These are phyloP conservation scores for Coniochaeta sp. DNA, from an alignment of 2,329 filamentous ascomycete species.

Conservation along the genomic window DNA sequence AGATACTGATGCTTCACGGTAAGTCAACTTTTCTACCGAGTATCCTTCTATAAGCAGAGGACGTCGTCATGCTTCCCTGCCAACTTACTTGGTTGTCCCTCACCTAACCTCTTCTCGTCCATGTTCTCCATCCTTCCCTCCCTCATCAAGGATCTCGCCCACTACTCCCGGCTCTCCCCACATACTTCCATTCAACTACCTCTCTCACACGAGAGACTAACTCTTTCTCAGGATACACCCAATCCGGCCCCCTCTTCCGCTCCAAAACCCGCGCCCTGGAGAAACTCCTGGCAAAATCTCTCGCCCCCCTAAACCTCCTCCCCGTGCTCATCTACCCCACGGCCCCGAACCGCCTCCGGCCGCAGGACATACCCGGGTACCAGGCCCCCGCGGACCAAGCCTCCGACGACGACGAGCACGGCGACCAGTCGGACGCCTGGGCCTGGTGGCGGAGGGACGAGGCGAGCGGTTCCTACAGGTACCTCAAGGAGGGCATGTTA, in stretches of 20 bases:
- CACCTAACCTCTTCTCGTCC: too few relatives aligned
- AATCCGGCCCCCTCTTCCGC: conserved; percentile 79
- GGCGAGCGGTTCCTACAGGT: conserved; percentile 56
- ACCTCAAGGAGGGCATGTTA: conserved; percentile 61
- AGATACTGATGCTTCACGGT: conserved; percentile 75
- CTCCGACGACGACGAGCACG: conserved; percentile 28
- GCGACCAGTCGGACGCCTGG: conserved; percentile 57
- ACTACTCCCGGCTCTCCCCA: conserved; percentile 4
- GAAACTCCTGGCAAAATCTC: conserved; percentile 70
- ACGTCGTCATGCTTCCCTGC: too few relatives aligned
- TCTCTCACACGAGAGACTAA: too few relatives aligned
- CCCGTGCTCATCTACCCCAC: conserved; percentile 62
- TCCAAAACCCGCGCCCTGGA: conserved; percentile 82
- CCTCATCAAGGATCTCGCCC: conserved; percentile 2
- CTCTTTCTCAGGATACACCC: conserved; percentile 86
- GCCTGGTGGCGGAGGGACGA: conserved; percentile 77
- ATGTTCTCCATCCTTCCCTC: background rate
- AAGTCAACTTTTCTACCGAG: conserved; percentile 13
- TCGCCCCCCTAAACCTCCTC: conserved; percentile 50
- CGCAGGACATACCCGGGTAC: conserved; percentile 66
- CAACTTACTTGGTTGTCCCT: too few relatives aligned
- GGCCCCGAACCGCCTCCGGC: conserved; percentile 55
- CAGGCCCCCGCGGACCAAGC: background rate
- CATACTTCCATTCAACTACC: background rate
- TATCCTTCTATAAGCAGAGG: too few relatives aligned